phyloP scores from a whole-genome alignment of 495 filamentous ascomycete species.

The Annulohypoxylon moriforme region DNA sequence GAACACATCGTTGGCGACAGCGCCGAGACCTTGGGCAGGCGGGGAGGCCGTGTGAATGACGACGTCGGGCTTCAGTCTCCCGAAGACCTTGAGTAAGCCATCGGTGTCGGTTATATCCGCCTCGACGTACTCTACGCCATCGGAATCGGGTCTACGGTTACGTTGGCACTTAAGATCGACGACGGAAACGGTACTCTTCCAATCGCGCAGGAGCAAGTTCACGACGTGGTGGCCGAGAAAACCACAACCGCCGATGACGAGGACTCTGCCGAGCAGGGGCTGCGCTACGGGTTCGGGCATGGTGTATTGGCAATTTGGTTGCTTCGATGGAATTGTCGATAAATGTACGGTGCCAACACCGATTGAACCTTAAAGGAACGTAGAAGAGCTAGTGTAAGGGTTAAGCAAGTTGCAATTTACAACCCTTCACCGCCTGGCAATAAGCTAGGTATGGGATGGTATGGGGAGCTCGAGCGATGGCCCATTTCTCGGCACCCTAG shows the following conservation, averaged over 20 bases:
- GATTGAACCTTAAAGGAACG: slow-evolving; percentile 2
- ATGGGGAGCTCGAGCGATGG: slow-evolving; percentile 7
- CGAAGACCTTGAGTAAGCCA: slow-evolving; percentile 73
- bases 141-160: slow-evolving; percentile 76
- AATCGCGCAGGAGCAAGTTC: slow-evolving; percentile 65
- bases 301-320: background rate
- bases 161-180: slow-evolving; percentile 82
- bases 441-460: background rate
- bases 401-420: slow-evolving; percentile 5
- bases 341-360: background rate
- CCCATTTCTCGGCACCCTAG: slow-evolving; percentile 14
- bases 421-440: slow-evolving; percentile 36
- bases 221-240: slow-evolving; percentile 79
- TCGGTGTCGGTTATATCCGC: slow-evolving; percentile 85
- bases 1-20: slow-evolving; percentile 68
- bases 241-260: slow-evolving; percentile 76
- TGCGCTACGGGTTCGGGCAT: slow-evolving; percentile 46
- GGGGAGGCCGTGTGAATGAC: slow-evolving; percentile 97
- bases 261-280: slow-evolving; percentile 63
- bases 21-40: slow-evolving; percentile 59
- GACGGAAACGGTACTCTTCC: slow-evolving; percentile 75
- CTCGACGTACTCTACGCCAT: slow-evolving; percentile 79
- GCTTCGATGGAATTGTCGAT: background rate
- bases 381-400: background rate
- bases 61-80: slow-evolving; percentile 79